These are phyloP conservation scores for Cercospora sp. DNA, from an alignment of 2,329 filamentous ascomycete species.

Conservation along the genomic window DNA sequence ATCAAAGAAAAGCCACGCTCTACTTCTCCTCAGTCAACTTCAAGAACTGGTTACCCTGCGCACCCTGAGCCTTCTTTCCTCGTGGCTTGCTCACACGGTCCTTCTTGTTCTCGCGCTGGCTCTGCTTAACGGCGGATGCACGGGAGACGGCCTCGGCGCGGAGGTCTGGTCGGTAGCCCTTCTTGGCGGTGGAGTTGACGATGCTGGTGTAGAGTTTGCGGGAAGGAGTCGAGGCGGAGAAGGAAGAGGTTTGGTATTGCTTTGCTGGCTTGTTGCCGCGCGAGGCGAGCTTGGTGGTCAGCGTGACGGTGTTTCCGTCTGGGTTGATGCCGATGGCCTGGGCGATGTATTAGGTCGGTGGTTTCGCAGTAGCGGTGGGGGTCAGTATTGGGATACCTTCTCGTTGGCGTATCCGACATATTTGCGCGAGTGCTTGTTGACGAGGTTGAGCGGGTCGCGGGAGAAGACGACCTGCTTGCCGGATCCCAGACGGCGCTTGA, in stretches of 20 bases:
- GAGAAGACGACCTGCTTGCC: conserved; percentile 76
- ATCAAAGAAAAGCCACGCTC: neutral
- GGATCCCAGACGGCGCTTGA: conserved; percentile 80
- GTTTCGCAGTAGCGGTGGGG: conserved; percentile 64
- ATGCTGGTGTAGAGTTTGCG: conserved; percentile 90
- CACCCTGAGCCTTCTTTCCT: conserved; percentile 40
- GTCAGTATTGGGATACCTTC: neutral
- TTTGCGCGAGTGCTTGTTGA: conserved; percentile 90
- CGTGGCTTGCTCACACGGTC: conserved; percentile 61
- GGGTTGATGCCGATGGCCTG: conserved; percentile 80
- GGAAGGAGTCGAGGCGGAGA: conserved; percentile 69
- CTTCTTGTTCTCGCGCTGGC: conserved; percentile 71
- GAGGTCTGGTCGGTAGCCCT: conserved; percentile 68
- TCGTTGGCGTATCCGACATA: conserved; percentile 90
- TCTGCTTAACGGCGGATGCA: conserved; percentile 71
- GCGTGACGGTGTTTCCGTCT: conserved; percentile 75
- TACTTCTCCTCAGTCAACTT: conserved; percentile 23
- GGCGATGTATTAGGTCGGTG: neutral
- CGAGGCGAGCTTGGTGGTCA: conserved; percentile 81
- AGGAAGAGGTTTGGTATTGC: conserved; percentile 64
- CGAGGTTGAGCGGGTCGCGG: conserved; percentile 88
- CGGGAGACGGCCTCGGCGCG: conserved; percentile 72
- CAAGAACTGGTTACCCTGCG: conserved; percentile 4
- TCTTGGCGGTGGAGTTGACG: conserved; percentile 78
- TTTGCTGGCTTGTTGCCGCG: conserved; percentile 72